Evolutionary conservation across 1,139 yeast genomes (phyloP), one percentile per base, ranked within the genome.

Genomic region (Spencermartinsiella ligniputridi): DNA sequence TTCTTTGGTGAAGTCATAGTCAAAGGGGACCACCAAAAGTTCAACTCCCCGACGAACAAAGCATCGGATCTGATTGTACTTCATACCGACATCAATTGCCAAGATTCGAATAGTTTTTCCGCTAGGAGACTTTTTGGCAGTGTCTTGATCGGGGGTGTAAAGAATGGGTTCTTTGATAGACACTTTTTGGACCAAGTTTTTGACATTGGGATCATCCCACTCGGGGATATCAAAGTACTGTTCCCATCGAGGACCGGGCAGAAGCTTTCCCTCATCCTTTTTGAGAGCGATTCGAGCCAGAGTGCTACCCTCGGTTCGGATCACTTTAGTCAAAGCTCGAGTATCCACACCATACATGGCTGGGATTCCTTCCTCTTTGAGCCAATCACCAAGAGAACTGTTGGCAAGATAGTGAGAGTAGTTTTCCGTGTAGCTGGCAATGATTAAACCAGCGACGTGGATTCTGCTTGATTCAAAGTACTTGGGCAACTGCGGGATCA

Each of bases 311-410:
- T 79, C 76, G 60, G 82, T 85, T 74, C 98, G 86, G 66, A 94
- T 83, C 67, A 82, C 82, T 71, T 92, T 90, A 58, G 98, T 94
- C 62, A 94, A 76, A 43, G 90, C 78, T 74, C 99, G 85, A 54
- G 98, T 94, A 69, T 94, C 99, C 55, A 94, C 92, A 69, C 97
- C 99, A 62, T 90, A 94, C 53, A 94, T 80, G 56, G 98, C 98
- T 42, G 99, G 98, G 58, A 94, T 75, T 55, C 85, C 86, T 70
- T 92, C 85, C 61, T 82, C 83, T 67, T 87, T 82, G 61, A 94
- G 79, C 99, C 99, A 94, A 60, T 79, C 76, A 49, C 96, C 96
- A 55, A 94, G 78, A 34, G 97, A 88, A 25, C 97, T 88, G 52
- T 78, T 79, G 53, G 98, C 98, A 62, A 94, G 78, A 70, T 74